Base-by-base conservation (phyloP, 208 protist species). In the Naegleria gruberi region DNA sequence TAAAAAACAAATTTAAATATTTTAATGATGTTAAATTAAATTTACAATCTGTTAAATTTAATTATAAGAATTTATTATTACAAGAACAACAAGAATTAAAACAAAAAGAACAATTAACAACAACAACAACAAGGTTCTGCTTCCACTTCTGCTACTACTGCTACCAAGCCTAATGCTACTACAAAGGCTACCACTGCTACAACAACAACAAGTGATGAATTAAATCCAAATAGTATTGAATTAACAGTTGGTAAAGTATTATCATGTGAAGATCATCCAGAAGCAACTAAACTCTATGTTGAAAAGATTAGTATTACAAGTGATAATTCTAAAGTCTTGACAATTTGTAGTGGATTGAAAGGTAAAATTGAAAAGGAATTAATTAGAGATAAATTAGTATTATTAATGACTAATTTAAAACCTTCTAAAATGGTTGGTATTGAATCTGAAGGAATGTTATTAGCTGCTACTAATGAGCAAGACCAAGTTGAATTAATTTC, bases 371-470 rank as follows among this genome's bases (percentile, higher is more conserved):
- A 77, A 37, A 77, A 77, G 65, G 17, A 30, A 37, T 6, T 37
- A 37, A 77, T 77, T 77, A n/a, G 26, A 37, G 0, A 37, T 37
- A 30, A 77, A 30, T 77, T 15, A 1, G 65, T 77, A 37, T n/a
- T 77, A 19, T 77, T 77, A 77, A 77, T 77, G 65, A 77, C 65
- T 37, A 77, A 77, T 77, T 77, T 77, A 37, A 77, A 77, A 77
- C 8, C 65, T 7, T 77, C 65, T 6, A 77, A 77, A 77, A 77
- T 77, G 65, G 65, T 77, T 77, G 65, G 65, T 37, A 77, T 77
- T 77, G 65, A 77, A 37, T 37, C 26, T 77, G 65, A 77, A 77
- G 65, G 65, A 77, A 77, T 77, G 65, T n/a, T 77, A 5, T 37
- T 77, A 5, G 65, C 65, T 37, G 17, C 65, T 77, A 77, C 65